A percentile compares a stretch with the other conserved stretches of the same genome.
These are phyloP conservation scores for Bryoglossum gracile DNA, from an alignment of 495 filamentous ascomycete species.

Conservation along the genomic window DNA sequence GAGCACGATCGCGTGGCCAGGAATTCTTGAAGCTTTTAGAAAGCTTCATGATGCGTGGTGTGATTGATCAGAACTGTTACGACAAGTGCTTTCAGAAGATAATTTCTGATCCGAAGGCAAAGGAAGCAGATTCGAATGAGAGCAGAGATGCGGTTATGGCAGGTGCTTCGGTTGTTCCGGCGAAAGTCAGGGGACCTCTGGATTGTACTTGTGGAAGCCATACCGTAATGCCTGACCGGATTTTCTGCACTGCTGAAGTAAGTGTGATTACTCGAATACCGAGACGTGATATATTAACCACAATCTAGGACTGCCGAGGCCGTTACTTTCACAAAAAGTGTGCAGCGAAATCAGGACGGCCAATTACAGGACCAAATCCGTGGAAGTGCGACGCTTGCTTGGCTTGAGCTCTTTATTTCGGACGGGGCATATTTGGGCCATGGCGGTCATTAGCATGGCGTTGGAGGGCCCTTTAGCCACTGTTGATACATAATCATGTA, in stretches of 20 bases:
- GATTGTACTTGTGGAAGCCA: slow-evolving; percentile 18
- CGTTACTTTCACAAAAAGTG: slow-evolving; percentile 20
- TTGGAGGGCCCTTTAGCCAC: slow-evolving; percentile 13
- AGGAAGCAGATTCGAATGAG: slow-evolving; percentile 2
- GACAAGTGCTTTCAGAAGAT: slow-evolving; percentile 29
- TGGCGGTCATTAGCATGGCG: too few relatives aligned
- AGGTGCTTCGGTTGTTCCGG: too few relatives aligned
- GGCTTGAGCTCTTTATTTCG: slow-evolving; percentile 9
- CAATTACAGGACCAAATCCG: background rate
- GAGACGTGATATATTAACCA: too few relatives aligned
- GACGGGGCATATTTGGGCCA: slow-evolving; percentile 7
- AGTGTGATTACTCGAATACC: background rate
- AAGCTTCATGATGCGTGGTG: slow-evolving; percentile 35
- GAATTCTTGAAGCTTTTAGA: slow-evolving; percentile 41
- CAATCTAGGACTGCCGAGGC: slow-evolving; percentile 14
- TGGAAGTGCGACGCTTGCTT: slow-evolving; percentile 22
- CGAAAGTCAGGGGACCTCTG: too few relatives aligned
- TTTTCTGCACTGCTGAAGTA: slow-evolving; percentile 13
- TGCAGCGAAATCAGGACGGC: slow-evolving; percentile 12
- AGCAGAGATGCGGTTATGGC: slow-evolving; percentile 9
- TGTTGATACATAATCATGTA: too few relatives aligned
- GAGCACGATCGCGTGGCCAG: slow-evolving; percentile 29
- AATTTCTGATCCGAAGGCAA: background rate
- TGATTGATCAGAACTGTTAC: slow-evolving; percentile 31
- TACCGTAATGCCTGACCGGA: slow-evolving; percentile 3